Evolutionary conservation across 2,329 filamentous ascomycete genomes (phyloP).

Genomic region (Sporothrix inflata): DNA sequence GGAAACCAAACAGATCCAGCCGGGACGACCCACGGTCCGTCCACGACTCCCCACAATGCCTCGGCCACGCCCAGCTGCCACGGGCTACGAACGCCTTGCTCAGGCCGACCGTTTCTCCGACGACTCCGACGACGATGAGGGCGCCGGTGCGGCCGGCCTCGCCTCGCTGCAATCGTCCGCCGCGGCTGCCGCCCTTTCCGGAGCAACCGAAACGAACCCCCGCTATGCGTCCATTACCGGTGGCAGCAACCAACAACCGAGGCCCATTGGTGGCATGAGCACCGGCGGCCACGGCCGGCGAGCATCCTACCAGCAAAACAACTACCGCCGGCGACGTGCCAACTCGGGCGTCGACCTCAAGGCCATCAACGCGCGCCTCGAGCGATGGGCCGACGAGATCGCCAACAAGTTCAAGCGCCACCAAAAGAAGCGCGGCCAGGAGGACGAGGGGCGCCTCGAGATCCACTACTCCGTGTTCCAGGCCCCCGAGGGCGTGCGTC

Average conservation of each 20-base stretch:
- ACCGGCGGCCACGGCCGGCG: constrained; percentile 31
- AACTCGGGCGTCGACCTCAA: constrained; percentile 96
- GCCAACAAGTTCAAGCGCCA: constrained; percentile 94
- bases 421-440: constrained; percentile 61
- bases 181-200: constrained; percentile 32
- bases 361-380: constrained; percentile 92
- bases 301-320: not conserved
- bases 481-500: constrained; percentile 82
- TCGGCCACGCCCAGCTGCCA: constrained; percentile 70
- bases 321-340: constrained; percentile 49
- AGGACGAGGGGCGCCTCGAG: constrained; percentile 85
- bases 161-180: constrained; percentile 54
- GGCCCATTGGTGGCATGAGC: constrained; percentile 43
- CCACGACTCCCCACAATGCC: constrained; percentile 52
- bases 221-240: constrained; percentile 65
- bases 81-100: constrained; percentile 82
- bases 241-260: constrained; percentile 37
- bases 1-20: not conserved
- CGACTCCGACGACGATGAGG: constrained; percentile 65
- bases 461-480: constrained; percentile 98
- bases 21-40: not conserved
- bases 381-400: constrained; percentile 97
- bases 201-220: constrained; percentile 50
- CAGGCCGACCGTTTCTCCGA: constrained; percentile 78
- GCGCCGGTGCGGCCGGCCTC: constrained; percentile 41